Base-by-base conservation (phyloP, 1,284 basidiomycete genomes). In the Ceratobasidium papillatum region DNA sequence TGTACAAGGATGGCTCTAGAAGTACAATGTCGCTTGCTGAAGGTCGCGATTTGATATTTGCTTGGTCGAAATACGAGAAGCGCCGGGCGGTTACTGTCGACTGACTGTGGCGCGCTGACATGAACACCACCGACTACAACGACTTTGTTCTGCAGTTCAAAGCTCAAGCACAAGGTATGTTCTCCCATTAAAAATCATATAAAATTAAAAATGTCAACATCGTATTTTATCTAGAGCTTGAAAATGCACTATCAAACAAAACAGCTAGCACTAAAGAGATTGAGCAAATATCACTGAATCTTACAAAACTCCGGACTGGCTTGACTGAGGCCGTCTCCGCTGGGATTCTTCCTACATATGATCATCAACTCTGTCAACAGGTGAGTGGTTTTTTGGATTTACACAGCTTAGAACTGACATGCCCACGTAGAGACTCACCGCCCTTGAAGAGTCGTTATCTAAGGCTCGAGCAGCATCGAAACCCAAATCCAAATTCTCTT, bases 401-500 rank as follows among this genome's bases (percentile, higher is more conserved):
- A n/a, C n/a, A n/a, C n/a, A n/a, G n/a, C n/a, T n/a, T n/a, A n/a
- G 25, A 32, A 59, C 5, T 41, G 3, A 22, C 47, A 71, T 30
- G 38, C 19, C 4, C 14, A 12, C 47, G n/a, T 22, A 71, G 68
- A 38, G 68, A 9, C 41, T 71, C 17, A 41, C 56, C 22, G 17
- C 38, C 25, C 68, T 71, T 3, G 68, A 71, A 71, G 54, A 43
- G n/a, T 71, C 30, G 19, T 41, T 61, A 3, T 58, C 68, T 2
- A 71, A 71, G 27, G 27, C 43, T 30, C 54, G 68, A 17, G 19
- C 68, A 27, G 43, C 38, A 9, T 41, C 68, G 11, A 71, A 71
- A 32, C 66, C 66, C 54, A 71, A 71, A 27, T 71, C 66, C 54
- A 71, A 71, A 54, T 71, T 71, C 27, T 71, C 66, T 5, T 71